Percentiles rank a stretch among this genome's conserved stretches.
These are phyloP conservation scores for Adansonia madagascariensis DNA, from an alignment of 441 rosid species.

Conservation along the genomic window DNA sequence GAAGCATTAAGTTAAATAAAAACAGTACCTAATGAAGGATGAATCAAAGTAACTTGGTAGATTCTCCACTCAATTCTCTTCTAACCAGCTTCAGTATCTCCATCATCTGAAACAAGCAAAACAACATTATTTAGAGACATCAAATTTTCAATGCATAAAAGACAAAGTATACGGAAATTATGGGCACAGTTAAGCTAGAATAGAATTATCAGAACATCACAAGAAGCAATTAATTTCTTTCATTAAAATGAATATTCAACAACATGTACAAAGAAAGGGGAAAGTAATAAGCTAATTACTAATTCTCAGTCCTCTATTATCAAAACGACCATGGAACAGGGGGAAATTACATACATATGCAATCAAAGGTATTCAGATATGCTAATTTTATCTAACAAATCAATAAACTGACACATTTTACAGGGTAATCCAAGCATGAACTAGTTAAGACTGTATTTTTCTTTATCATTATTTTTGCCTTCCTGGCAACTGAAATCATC, in stretches of 20 bases:
- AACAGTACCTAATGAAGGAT: constrained; percentile 4
- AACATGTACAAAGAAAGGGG: background rate
- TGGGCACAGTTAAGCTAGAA: background rate
- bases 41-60: constrained; percentile 45
- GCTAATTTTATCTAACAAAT: background rate
- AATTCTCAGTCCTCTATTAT: background rate
- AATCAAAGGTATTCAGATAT: background rate
- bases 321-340: background rate
- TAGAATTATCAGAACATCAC: background rate
- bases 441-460: background rate
- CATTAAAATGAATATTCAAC: background rate
- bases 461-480: background rate
- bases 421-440: background rate
- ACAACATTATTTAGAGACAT: background rate
- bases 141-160: background rate
- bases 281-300: background rate
- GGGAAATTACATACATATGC: background rate
- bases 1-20: constrained; percentile 8
- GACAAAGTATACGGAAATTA: background rate
- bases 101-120: constrained; percentile 57
- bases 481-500: background rate
- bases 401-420: background rate
- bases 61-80: constrained; percentile 79
- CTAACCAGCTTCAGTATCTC: constrained; percentile 84
- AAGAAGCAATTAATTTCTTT: background rate